Conservation (phyloP, 2,329 filamentous ascomycete genomes). For the Coniochaeta sp. region DNA sequence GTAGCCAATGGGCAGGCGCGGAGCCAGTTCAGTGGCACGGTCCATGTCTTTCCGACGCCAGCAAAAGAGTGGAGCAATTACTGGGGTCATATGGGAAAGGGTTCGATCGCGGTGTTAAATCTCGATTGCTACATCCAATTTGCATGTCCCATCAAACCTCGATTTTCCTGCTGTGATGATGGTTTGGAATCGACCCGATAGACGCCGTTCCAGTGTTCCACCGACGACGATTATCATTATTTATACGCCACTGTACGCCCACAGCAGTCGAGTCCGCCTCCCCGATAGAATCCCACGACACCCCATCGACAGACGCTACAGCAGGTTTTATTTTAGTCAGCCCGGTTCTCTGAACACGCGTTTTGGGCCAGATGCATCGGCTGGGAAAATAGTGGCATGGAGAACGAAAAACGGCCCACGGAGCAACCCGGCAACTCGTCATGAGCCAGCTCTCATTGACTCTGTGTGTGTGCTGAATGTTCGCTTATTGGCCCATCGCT, state of each 20-base stretch:
- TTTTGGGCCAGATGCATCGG: no score
- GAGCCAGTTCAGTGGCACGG: background rate
- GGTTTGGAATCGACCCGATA: background rate
- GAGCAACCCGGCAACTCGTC: no score
- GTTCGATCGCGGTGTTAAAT: slow-evolving; percentile 17
- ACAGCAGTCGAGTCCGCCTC: background rate
- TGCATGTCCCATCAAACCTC: slow-evolving; percentile 1
- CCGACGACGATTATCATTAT: background rate
- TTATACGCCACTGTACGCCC: background rate
- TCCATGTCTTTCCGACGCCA: background rate
- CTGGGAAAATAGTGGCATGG: no score
- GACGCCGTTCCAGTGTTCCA: background rate
- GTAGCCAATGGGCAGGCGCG: background rate
- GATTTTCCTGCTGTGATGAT: background rate
- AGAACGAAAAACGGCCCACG: no score
- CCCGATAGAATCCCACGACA: background rate
- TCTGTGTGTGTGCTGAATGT: no score
- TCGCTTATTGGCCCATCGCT: no score
- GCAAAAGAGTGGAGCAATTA: background rate
- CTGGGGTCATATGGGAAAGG: slow-evolving; percentile 5
- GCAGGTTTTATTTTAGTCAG: no score
- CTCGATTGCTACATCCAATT: slow-evolving; percentile 13
- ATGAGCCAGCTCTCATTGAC: no score
- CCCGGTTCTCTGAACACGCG: no score
- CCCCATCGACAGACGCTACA: background rate